phyloP scores from a whole-genome alignment of 345 rosid genomes.

The Aquilaria yunnanensis region DNA sequence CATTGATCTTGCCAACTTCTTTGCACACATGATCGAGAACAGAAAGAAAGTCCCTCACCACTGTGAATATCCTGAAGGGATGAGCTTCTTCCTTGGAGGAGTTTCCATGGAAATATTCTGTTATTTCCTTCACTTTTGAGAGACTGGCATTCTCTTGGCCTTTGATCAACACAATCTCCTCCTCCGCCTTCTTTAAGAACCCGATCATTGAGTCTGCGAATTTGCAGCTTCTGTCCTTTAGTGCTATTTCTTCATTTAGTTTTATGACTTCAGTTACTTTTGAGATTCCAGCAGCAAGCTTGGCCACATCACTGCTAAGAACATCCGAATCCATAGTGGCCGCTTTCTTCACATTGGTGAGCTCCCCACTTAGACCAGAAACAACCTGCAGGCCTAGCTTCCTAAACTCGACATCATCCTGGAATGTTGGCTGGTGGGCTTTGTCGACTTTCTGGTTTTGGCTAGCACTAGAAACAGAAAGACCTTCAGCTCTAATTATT shows the following conservation, averaged over 20 bases:
- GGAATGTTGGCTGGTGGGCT: constrained; percentile 35
- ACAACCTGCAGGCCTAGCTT: constrained; percentile 90
- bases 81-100: constrained; percentile 74
- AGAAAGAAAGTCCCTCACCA: constrained; percentile 81
- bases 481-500: constrained; percentile 78
- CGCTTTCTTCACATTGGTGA: constrained; percentile 74
- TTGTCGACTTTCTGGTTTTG: constrained; percentile 25
- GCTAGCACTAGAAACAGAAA: constrained; percentile 32
- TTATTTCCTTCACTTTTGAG: constrained; percentile 63
- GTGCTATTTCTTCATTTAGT: constrained; percentile 26
- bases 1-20: constrained; percentile 85
- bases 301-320: constrained; percentile 47
- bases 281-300: constrained; percentile 45
- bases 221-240: constrained; percentile 28
- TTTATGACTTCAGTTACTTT: constrained; percentile 47
- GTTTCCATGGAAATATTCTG: constrained; percentile 90
- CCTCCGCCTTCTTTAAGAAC: constrained; percentile 64
- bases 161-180: constrained; percentile 53
- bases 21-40: constrained; percentile 88
- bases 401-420: constrained; percentile 57
- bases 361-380: constrained; percentile 74
- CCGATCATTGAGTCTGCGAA: constrained; percentile 55
- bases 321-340: constrained; percentile 81
- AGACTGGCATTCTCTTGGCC: constrained; percentile 36
- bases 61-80: constrained; percentile 64